These are phyloP conservation scores for Oemleria cerasiformis DNA, from an alignment of 306 rosid genomes.

Conservation along the genomic window DNA sequence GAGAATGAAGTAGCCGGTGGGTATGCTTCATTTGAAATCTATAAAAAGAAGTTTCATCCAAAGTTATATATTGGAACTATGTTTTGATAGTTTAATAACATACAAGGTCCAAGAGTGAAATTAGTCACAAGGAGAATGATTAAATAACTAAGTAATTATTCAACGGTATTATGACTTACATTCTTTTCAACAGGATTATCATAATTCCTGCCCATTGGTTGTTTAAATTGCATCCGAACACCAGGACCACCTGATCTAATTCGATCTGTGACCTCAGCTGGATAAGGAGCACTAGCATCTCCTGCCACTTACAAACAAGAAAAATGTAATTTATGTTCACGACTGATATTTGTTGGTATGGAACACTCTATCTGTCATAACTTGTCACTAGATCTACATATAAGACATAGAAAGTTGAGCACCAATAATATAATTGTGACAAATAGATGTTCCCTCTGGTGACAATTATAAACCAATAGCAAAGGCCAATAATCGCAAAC, in stretches of 20 bases:
- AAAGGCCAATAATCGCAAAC: neutral
- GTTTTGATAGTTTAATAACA: neutral
- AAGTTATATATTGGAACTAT: no score
- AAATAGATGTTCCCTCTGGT: neutral
- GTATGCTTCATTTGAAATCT: constrained; percentile 59
- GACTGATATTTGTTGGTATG: neutral
- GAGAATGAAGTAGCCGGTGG: constrained; percentile 57
- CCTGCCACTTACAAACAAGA: constrained; percentile 28
- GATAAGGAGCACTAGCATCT: constrained; percentile 30
- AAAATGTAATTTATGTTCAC: constrained; percentile 7
- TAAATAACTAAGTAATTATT: neutral
- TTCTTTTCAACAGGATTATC: constrained; percentile 63
- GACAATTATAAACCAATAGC: neutral
- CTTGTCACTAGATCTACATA: neutral
- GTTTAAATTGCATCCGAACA: constrained; percentile 69
- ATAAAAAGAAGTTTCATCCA: constrained; percentile 26
- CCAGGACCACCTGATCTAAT: constrained; percentile 57
- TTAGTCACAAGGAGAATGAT: neutral
- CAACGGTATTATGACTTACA: constrained; percentile 39
- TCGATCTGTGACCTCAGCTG: constrained; percentile 58
- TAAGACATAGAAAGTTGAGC: neutral
- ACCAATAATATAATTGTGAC: neutral
- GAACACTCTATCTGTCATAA: neutral
- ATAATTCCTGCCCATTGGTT: constrained; percentile 53
- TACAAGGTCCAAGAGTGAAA: neutral